Evolutionary conservation across 371 early-diverging fungal species (phyloP).

Genomic region (Actinomucor elegans): DNA sequence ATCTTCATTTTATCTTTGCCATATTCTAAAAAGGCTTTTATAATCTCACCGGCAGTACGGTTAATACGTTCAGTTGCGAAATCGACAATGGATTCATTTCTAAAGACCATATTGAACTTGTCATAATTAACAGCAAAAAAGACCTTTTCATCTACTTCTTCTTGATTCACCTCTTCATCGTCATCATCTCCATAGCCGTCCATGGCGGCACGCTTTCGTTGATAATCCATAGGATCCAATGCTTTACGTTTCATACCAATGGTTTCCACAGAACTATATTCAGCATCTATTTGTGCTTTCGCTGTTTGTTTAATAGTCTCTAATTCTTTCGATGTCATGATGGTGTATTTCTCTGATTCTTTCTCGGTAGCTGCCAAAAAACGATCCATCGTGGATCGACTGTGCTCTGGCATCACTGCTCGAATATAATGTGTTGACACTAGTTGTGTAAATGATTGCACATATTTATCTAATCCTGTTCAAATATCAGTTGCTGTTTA

Average conservation of each 20-base stretch:
- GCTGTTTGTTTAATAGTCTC: slow-evolving; percentile 52
- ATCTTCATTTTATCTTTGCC: slow-evolving; percentile 51
- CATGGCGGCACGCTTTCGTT: slow-evolving; percentile 24
- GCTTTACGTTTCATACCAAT: slow-evolving; percentile 69
- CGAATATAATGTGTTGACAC: slow-evolving; percentile 61
- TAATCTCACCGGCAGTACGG: slow-evolving; percentile 62
- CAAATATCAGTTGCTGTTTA: too few relatives aligned
- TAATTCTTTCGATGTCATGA: slow-evolving; percentile 69
- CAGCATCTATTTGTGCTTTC: slow-evolving; percentile 55
- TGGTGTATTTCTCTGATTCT: slow-evolving; percentile 58
- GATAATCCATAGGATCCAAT: slow-evolving; percentile 30
- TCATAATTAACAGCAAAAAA: slow-evolving; percentile 76
- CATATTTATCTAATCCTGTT: slow-evolving; percentile 38
- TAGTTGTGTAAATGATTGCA: slow-evolving; percentile 52
- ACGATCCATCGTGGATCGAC: slow-evolving; percentile 63
- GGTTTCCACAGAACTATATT: slow-evolving; percentile 44
- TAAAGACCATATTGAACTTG: slow-evolving; percentile 72
- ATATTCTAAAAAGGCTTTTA: slow-evolving; percentile 58
- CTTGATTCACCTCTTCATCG: slow-evolving; percentile 41
- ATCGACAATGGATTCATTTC: slow-evolving; percentile 72
- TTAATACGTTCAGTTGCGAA: slow-evolving; percentile 69
- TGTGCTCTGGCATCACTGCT: slow-evolving; percentile 65
- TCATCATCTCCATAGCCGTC: slow-evolving; percentile 25
- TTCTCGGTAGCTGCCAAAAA: slow-evolving; percentile 63
- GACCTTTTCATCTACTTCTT: slow-evolving; percentile 53